Percentiles rank a stretch among this genome's conserved stretches.
phyloP scores from a whole-genome alignment of 768 basidiomycete species.

The Leccinellum rugosiceps region DNA sequence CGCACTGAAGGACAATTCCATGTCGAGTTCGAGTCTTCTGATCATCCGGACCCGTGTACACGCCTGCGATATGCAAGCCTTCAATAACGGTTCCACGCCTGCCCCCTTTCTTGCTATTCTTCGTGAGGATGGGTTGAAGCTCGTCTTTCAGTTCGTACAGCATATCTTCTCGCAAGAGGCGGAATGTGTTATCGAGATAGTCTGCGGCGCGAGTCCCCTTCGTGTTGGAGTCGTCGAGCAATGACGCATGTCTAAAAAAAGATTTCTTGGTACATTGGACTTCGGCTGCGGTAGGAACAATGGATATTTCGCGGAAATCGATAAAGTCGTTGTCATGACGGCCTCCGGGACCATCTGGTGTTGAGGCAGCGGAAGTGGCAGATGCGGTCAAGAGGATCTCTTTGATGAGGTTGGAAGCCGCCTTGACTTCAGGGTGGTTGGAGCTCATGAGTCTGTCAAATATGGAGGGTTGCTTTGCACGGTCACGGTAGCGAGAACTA shows the following conservation, averaged over 20 bases:
- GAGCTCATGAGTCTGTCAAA: conserved; percentile 26
- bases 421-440: conserved; percentile 21
- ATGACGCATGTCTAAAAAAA: conserved; percentile 45
- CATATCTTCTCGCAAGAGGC: conserved; percentile 64
- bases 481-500: conserved; percentile 36
- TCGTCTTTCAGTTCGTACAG: conserved; percentile 56
- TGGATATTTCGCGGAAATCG: conserved; percentile 58
- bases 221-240: conserved; percentile 42
- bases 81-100: conserved; percentile 39
- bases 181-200: conserved; percentile 65
- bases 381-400: conserved; percentile 33
- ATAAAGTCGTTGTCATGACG: conserved; percentile 68
- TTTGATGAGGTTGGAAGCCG: conserved; percentile 39
- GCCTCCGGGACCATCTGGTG: conserved; percentile 47
- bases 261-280: conserved; percentile 41
- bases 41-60: conserved; percentile 32
- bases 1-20: conserved; percentile 40
- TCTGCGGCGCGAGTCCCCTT: conserved; percentile 38
- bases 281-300: conserved; percentile 63
- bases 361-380: conserved; percentile 16
- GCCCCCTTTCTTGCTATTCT: conserved; percentile 35
- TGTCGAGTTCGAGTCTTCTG: conserved; percentile 36
- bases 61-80: conserved; percentile 34
- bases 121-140: conserved; percentile 38
- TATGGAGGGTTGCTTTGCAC: conserved; percentile 34